phyloP scores from a whole-genome alignment of 768 basidiomycete genomes.

The Tephrocybe sp. region DNA sequence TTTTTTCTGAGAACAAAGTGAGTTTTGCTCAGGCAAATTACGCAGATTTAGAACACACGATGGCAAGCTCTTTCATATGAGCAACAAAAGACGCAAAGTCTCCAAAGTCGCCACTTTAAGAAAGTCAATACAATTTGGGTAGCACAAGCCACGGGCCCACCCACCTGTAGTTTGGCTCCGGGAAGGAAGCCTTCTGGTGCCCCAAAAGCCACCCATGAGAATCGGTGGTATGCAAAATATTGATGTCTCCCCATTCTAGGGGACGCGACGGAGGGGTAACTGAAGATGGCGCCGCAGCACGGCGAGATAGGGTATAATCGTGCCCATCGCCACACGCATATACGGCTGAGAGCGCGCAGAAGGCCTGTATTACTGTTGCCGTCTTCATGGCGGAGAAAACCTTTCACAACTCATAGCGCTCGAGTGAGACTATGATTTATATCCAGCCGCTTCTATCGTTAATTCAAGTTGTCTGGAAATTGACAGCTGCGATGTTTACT shows the following conservation, averaged over 20 bases:
- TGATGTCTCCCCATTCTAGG: constrained; percentile 86
- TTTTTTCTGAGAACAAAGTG: constrained; percentile 40
- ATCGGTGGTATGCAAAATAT: constrained; percentile 85
- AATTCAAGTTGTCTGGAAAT: too few species aligned
- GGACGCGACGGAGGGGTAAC: constrained; percentile 63
- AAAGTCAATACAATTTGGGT: neutral
- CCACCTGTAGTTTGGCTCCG: constrained; percentile 75
- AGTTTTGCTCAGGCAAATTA: neutral
- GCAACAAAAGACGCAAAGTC: constrained; percentile 21
- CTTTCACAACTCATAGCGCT: too few species aligned
- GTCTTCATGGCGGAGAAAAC: constrained; percentile 5
- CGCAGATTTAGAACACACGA: neutral
- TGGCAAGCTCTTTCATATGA: constrained; percentile 14
- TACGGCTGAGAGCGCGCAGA: constrained; percentile 3
- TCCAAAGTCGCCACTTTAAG: constrained; percentile 33
- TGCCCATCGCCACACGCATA: constrained; percentile 12
- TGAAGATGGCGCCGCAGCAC: constrained; percentile 43
- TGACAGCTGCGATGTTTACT: too few species aligned
- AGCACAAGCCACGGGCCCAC: constrained; percentile 11
- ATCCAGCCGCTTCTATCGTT: too few species aligned
- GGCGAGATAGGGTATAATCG: constrained; percentile 46
- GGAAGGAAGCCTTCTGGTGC: constrained; percentile 73
- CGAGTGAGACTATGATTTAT: too few species aligned
- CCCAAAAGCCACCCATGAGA: constrained; percentile 72
- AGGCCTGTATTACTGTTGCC: neutral